Evolutionary conservation across 2,329 filamentous ascomycete genomes (phyloP), one percentile per base, ranked within the genome.

Genomic region (Cercospora sp.): DNA sequence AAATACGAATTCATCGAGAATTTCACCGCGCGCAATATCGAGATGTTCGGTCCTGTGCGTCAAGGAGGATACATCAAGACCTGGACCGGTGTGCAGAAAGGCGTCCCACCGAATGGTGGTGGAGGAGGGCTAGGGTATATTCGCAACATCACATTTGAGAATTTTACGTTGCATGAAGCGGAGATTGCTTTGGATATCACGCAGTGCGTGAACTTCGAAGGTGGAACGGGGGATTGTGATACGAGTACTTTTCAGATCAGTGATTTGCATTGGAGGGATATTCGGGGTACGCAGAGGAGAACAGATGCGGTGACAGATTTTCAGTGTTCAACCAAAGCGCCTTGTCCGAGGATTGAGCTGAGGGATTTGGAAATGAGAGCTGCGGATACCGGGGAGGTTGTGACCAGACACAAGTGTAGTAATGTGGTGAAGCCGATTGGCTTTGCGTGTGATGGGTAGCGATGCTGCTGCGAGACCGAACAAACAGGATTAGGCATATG

Each of bases 91-190:
- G 76, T 83, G 9, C 80, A 70, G 18, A 70, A 69, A 8, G 73
- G 85, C 18, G 84, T 82, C 58, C 85, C 85, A 1, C 86, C 86
- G 1, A 65, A 65, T 3, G 62, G 62, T 13, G 87, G 86, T 2
- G 86, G 86, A 10, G 86, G 85, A 16, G 87, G 86, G 3, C 73
- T 83, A 0, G 86, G 86, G 9, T 81, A 77, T 61, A 77, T 78
- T 2, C 72, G 74, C 5, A 79, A 81, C 61, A 74, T 83, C 53
- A 73, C 70, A 18, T 77, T 81, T 63, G 74, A 74, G n/a, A 76
- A 83, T 68, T 75, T 73, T 55, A 67, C 61, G 5, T 30, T 77
- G 13, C 51, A 70, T 30, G 66, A 74, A 43, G 72, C 71, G 2
- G 68, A 66, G 3, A 68, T 69, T 8, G 69, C 72, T 1, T 74